These are phyloP conservation scores for Stephania cephalantha DNA, from an alignment of 164 flowering plant species.

Conservation along the genomic window DNA sequence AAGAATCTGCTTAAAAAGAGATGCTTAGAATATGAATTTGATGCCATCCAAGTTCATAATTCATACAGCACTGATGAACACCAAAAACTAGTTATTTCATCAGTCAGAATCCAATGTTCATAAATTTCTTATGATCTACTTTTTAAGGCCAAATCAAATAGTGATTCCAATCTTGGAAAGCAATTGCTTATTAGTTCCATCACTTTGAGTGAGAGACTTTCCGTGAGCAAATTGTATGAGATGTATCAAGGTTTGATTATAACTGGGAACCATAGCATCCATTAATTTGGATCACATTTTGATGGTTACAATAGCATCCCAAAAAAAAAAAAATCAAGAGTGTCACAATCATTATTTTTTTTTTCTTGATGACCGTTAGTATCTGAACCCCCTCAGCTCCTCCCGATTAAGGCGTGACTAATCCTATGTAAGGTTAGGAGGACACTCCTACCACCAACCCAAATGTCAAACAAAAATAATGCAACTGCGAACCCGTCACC, in stretches of 20 bases:
- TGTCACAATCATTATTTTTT: background rate
- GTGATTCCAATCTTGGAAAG: background rate
- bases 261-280: too few species aligned
- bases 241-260: background rate
- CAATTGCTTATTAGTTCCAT: background rate
- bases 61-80: conserved; percentile 9
- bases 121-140: background rate
- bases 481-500: too few species aligned
- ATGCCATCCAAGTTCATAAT: background rate
- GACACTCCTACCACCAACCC: too few species aligned
- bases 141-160: background rate
- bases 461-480: too few species aligned
- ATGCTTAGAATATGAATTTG: conserved; percentile 8
- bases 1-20: conserved; percentile 10
- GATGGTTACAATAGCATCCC: background rate
- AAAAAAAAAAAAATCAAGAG: background rate
- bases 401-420: too few species aligned
- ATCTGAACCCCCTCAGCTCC: too few species aligned
- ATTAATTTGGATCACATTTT: background rate
- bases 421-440: too few species aligned
- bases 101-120: background rate
- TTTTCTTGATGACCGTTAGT: too few species aligned
- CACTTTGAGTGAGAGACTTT: background rate
- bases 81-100: background rate
- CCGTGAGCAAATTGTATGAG: background rate